Conservation (phyloP, 2,329 filamentous ascomycete genomes). For the Colletotrichum chrysophilum region DNA sequence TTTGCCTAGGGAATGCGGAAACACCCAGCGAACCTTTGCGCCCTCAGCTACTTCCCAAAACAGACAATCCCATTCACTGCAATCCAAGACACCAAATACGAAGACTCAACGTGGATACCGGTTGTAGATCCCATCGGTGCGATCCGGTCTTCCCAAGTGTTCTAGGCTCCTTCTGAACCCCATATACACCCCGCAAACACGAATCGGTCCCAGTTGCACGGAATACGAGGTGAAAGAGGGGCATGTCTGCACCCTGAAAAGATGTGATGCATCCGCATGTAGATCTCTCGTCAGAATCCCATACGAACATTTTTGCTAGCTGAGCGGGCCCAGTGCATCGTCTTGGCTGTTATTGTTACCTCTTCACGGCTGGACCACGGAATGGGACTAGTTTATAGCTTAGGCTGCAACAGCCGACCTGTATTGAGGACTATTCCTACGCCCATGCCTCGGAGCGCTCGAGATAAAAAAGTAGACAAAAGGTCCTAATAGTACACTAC, state of each 20-base stretch:
- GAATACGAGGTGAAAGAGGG: slow-evolving; percentile 5
- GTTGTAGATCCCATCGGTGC: not conserved
- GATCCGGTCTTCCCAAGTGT: not conserved
- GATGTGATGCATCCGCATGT: not conserved
- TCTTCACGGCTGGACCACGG: not conserved
- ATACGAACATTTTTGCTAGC: not conserved
- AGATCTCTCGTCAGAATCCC: not conserved
- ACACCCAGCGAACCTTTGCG: not conserved
- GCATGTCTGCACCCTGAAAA: not conserved
- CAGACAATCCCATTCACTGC: not conserved
- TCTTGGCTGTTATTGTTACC: not conserved
- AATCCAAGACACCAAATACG: not conserved
- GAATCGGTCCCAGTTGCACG: slow-evolving; percentile 6
- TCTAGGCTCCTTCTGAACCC: not conserved
- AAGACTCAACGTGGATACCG: not conserved
- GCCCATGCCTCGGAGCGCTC: slow-evolving; percentile 9
- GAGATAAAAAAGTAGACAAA: slow-evolving; percentile 18
- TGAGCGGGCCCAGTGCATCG: not conserved
- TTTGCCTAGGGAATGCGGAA: not conserved
- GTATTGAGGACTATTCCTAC: slow-evolving; percentile 19
- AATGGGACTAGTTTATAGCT: not conserved
- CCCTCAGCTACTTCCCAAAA: not conserved
- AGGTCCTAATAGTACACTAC: slow-evolving; percentile 23
- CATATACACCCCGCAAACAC: slow-evolving; percentile 12
- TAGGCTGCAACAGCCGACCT: slow-evolving; percentile 11